A percentile compares a stretch with the other conserved stretches of the same genome.
phyloP scores from a whole-genome alignment of 495 filamentous ascomycete species.

The Clavariopsis aquatica region DNA sequence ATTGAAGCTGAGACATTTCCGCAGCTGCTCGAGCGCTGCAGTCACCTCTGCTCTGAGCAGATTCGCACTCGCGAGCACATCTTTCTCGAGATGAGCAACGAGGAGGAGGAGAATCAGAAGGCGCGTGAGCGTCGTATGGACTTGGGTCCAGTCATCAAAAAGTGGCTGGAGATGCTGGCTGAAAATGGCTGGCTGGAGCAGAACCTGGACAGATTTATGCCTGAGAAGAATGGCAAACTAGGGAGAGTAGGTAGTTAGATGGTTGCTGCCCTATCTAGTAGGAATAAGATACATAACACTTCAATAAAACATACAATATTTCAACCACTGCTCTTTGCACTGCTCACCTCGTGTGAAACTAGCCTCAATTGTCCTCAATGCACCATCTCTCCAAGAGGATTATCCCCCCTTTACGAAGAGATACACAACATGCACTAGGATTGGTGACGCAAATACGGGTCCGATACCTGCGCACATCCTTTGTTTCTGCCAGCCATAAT shows the following conservation, averaged over 20 bases:
- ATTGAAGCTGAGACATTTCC: constrained; percentile 26
- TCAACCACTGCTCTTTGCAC: too few species aligned
- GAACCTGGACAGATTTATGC: constrained; percentile 15
- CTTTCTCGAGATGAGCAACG: constrained; percentile 19
- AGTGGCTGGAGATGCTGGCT: constrained; percentile 35
- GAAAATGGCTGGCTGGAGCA: constrained; percentile 38
- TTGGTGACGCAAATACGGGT: too few species aligned
- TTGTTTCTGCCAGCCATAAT: too few species aligned
- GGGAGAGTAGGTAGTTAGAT: background rate
- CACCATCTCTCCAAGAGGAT: too few species aligned
- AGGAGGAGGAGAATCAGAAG: constrained; percentile 38
- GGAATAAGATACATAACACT: background rate
- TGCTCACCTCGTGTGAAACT: too few species aligned
- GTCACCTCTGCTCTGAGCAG: constrained; percentile 25
- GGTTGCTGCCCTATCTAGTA: background rate
- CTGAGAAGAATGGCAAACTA: background rate
- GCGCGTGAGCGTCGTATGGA: constrained; percentile 41
- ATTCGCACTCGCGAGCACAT: constrained; percentile 20
- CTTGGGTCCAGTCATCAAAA: constrained; percentile 40
- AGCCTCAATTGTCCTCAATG: too few species aligned
- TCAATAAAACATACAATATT: too few species aligned
- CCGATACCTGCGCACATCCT: too few species aligned
- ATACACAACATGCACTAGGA: too few species aligned
- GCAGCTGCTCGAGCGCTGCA: constrained; percentile 42
- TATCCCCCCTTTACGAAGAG: too few species aligned